Percentiles rank a stretch among this genome's conserved stretches.
Evolutionary conservation across 345 rosid genomes (phyloP).

Genomic region (Trapa incisa): DNA sequence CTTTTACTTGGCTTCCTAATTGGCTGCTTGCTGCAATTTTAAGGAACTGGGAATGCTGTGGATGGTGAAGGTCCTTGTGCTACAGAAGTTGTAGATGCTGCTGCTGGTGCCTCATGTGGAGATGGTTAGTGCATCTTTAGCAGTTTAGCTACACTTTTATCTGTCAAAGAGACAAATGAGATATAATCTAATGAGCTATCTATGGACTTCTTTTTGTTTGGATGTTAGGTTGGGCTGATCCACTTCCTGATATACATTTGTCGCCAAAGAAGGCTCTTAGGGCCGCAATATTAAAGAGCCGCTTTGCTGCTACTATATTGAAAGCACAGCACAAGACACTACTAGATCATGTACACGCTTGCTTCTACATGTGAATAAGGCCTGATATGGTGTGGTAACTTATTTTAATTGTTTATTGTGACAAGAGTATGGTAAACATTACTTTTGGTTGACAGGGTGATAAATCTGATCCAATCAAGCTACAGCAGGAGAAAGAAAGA

Average conservation of each 20-base stretch:
- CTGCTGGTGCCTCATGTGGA: conserved; percentile 22
- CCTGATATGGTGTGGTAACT: not conserved
- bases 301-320: conserved; percentile 64
- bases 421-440: not conserved
- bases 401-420: not conserved
- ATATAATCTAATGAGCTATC: not conserved
- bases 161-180: not conserved
- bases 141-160: not conserved
- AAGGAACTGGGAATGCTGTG: conserved; percentile 55
- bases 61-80: conserved; percentile 39
- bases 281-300: conserved; percentile 59
- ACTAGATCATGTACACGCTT: conserved; percentile 42
- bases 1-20: conserved; percentile 11
- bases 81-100: conserved; percentile 28
- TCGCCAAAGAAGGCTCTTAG: conserved; percentile 75
- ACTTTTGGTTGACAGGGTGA: conserved; percentile 31
- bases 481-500: conserved; percentile 54
- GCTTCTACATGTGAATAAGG: not conserved
- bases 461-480: conserved; percentile 43
- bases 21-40: conserved; percentile 13
- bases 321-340: conserved; percentile 60
- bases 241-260: conserved; percentile 30
- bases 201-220: not conserved
- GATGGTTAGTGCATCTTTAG: conserved; percentile 32
- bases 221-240: conserved; percentile 33